These are phyloP conservation scores for Meyerozyma elateridarum DNA, from an alignment of 1,139 yeast species.

Conservation along the genomic window DNA sequence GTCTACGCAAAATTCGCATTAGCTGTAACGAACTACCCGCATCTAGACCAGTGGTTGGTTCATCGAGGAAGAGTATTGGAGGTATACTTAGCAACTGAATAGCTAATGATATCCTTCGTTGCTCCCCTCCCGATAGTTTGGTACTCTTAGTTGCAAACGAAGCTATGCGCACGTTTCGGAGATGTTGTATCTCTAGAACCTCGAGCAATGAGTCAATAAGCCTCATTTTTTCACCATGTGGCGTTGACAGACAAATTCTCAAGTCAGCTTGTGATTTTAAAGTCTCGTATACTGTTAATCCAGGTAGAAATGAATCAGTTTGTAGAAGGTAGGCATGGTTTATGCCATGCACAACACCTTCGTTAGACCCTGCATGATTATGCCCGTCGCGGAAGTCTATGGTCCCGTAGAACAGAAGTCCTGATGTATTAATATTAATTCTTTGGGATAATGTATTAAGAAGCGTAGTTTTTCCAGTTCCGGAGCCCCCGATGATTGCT, in stretches of 20 bases:
- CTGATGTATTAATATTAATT: conserved; percentile 13
- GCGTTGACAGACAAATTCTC: conserved; percentile 15
- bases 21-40: conserved; percentile 20
- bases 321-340: conserved; percentile 21
- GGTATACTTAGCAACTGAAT: conserved; percentile 21
- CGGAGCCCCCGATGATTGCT: conserved; percentile 26
- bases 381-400: conserved; percentile 39
- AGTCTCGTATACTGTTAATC: conserved; percentile 20
- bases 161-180: conserved; percentile 13
- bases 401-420: conserved; percentile 33
- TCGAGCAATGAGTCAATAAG: conserved; percentile 16
- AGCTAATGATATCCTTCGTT: conserved; percentile 20
- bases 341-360: conserved; percentile 10
- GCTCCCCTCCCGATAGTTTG: conserved; percentile 21
- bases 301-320: conserved; percentile 20
- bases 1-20: conserved; percentile 15
- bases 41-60: conserved; percentile 25
- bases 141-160: conserved; percentile 14
- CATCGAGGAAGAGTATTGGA: conserved; percentile 20
- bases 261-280: conserved; percentile 19
- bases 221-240: conserved; percentile 10
- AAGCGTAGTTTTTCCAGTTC: conserved; percentile 23
- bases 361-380: conserved; percentile 4
- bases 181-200: conserved; percentile 17
- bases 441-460: conserved; percentile 21